A percentile compares a stretch with the other conserved stretches of the same genome.
These are phyloP conservation scores for Coemansia guatemalensis DNA, from an alignment of 192 early-diverging fungal species.

Conservation along the genomic window DNA sequence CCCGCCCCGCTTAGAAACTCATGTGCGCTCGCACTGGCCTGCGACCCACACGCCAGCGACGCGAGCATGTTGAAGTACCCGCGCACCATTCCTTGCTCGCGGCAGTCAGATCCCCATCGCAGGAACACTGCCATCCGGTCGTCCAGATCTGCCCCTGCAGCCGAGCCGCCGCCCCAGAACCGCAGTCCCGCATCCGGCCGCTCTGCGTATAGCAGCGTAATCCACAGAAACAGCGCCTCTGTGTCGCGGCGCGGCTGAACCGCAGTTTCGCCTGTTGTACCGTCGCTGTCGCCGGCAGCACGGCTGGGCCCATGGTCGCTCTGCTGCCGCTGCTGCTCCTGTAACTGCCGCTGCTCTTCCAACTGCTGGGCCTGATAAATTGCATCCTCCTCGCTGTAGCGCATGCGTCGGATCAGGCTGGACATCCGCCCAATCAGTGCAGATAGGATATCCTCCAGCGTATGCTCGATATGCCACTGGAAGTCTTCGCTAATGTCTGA, in stretches of 20 bases:
- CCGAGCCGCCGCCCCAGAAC: constrained; percentile 60
- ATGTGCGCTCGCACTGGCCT: constrained; percentile 63
- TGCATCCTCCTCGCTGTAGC: constrained; percentile 71
- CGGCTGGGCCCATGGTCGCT: constrained; percentile 39
- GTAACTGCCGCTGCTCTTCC: constrained; percentile 27
- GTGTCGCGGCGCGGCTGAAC: constrained; percentile 54
- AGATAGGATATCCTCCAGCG: constrained; percentile 55
- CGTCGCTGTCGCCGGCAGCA: constrained; percentile 18
- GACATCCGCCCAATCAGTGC: constrained; percentile 61
- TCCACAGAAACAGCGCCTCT: constrained; percentile 70
- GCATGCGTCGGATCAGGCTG: constrained; percentile 59
- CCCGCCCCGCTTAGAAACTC: constrained; percentile 53
- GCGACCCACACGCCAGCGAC: constrained; percentile 74
- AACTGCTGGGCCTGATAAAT: constrained; percentile 49
- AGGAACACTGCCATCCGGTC: constrained; percentile 62
- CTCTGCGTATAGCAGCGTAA: constrained; percentile 73
- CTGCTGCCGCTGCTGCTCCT: constrained; percentile 46
- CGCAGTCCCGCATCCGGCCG: constrained; percentile 71
- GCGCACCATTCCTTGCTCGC: constrained; percentile 61
- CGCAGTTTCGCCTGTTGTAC: constrained; percentile 24
- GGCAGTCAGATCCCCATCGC: constrained; percentile 63
- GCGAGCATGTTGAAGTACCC: constrained; percentile 82
- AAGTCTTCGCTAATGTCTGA: constrained; percentile 36
- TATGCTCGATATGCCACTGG: constrained; percentile 56
- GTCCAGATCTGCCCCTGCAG: constrained; percentile 39